Percentiles rank a stretch among this genome's conserved stretches.
These are phyloP conservation scores for Penicillium thymicola DNA, from an alignment of 2,329 filamentous ascomycete genomes.

Conservation along the genomic window DNA sequence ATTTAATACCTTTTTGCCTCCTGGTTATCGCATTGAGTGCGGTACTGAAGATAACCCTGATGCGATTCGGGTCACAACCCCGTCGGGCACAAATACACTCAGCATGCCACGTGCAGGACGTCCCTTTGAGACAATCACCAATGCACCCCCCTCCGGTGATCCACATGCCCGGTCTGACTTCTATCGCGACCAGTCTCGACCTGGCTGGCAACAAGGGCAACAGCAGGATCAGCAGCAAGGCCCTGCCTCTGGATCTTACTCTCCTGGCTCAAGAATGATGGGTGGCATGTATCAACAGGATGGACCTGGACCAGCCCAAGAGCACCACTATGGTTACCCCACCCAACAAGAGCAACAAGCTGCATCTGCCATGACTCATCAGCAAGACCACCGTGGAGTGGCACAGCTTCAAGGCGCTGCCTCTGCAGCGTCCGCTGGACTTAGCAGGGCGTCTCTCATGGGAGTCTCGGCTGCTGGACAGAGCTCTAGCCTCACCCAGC, in stretches of 20 bases:
- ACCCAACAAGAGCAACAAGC: constrained; percentile 47
- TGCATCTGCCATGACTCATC: constrained; percentile 51
- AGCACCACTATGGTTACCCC: constrained; percentile 44
- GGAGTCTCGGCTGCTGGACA: constrained; percentile 46
- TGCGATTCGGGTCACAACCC: constrained; percentile 92
- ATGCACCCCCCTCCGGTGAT: constrained; percentile 31
- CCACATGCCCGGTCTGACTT: constrained; percentile 38
- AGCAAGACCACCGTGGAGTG: constrained; percentile 64
- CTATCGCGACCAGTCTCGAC: constrained; percentile 38
- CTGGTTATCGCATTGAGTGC: constrained; percentile 94
- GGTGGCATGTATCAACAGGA: constrained; percentile 38
- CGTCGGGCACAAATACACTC: constrained; percentile 93
- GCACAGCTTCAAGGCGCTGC: constrained; percentile 65
- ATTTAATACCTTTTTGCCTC: constrained; percentile 96
- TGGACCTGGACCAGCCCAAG: constrained; percentile 39
- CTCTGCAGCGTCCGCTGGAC: constrained; percentile 54
- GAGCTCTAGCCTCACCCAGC: constrained; percentile 47
- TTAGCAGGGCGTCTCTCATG: constrained; percentile 49
- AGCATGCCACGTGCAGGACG: constrained; percentile 59
- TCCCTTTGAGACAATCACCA: constrained; percentile 34
- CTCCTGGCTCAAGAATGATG: constrained; percentile 41
- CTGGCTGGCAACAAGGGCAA: constrained; percentile 38
- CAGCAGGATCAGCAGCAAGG: constrained; percentile 32
- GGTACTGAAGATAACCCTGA: constrained; percentile 91
- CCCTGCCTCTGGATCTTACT: constrained; percentile 37